These are phyloP conservation scores for Hypoxylon intermedium DNA, from an alignment of 495 filamentous ascomycete genomes.

Conservation along the genomic window DNA sequence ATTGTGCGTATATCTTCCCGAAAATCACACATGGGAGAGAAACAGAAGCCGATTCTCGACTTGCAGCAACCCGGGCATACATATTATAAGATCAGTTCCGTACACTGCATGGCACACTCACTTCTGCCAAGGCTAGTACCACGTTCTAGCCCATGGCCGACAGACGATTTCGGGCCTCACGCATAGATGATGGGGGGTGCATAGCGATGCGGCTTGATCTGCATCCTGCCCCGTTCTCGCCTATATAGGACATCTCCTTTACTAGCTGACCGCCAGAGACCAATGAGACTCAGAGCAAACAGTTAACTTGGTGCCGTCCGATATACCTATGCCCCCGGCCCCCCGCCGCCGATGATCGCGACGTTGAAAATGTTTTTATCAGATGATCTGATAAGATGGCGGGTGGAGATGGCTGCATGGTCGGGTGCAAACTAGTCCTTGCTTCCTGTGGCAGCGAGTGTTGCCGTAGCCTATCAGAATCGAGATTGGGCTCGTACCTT, in stretches of 20 bases:
- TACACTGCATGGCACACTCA: neutral
- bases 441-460: slow-evolving; percentile 7
- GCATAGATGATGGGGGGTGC: neutral
- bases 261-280: neutral
- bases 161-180: neutral
- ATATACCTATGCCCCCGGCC: slow-evolving; percentile 2
- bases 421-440: slow-evolving; percentile 12
- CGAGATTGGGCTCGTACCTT: neutral
- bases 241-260: neutral
- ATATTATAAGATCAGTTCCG: too few species aligned
- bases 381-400: slow-evolving; percentile 36
- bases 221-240: neutral
- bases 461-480: slow-evolving; percentile 19
- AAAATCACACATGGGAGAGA: neutral
- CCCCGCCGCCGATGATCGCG: slow-evolving; percentile 18
- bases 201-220: slow-evolving; percentile 2
- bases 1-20: neutral
- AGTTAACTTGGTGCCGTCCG: slow-evolving; percentile 16
- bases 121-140: slow-evolving; percentile 6
- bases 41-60: neutral
- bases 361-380: slow-evolving; percentile 31
- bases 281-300: neutral
- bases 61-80: too few species aligned
- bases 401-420: slow-evolving; percentile 10
- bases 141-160: neutral